Evolutionary conservation across 345 rosid species (phyloP), one percentile per base, ranked within the genome.

Genomic region (Mallotus nudiflorus): DNA sequence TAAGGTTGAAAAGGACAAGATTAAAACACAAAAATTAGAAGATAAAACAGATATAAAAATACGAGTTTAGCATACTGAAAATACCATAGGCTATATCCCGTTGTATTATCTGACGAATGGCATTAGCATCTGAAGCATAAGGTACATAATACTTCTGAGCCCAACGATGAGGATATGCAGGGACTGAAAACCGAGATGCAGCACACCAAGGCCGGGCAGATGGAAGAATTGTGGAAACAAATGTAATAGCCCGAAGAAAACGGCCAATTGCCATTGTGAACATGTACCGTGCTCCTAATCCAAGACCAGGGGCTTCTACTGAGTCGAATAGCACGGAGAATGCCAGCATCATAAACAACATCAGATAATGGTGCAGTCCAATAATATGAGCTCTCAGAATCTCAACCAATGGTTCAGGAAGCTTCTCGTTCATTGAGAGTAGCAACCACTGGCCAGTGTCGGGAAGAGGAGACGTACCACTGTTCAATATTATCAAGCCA

Each of bases 141-240:
- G 97, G 96, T n/a, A 86, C 87, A 82, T 86, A 88, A 67, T 87
- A 91, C 81, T 91, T 94, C 77, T 91, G 98, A 45, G 87, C 91
- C 98, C 97, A 94, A 9, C 6, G 73, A 83, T 94, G 97, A 73
- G 96, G 98, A 57, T 94, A 78, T 49, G 86, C 65, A 19, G 97
- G 97, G 12, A 88, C 84, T 25, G 51, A 70, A 77, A 82, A 94
- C 58, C 98, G 90, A 19, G 86, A 56, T 39, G 83, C 72, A 73
- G 95, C 96, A 67, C 98, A 94, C 98, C 98, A 91, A 40, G 98
- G 96, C 56, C 97, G 82, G 44, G 96, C 87, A 72, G 98, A 94
- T 66, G 97, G 98, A 55, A 94, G 82, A 78, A 91, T 90, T 20
- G 98, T 94, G 13, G 98, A 89, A 24, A 80, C 82, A 69, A 94